These are phyloP conservation scores for Kalanchoe fedtschenkoi DNA, from an alignment of 164 flowering plant species.

Conservation along the genomic window DNA sequence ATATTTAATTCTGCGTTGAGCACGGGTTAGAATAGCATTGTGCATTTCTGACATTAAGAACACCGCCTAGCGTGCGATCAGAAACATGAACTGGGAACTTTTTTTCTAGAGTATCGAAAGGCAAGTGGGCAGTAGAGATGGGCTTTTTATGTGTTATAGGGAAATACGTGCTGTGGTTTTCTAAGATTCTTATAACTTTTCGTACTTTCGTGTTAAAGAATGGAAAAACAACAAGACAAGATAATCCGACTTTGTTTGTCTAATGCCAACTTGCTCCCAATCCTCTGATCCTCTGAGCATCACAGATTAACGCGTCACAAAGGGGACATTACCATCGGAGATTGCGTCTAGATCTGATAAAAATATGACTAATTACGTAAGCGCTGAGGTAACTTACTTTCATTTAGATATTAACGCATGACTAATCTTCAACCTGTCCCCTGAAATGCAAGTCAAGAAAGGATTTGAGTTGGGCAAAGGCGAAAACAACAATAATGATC, in stretches of 20 bases:
- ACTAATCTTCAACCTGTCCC: background rate
- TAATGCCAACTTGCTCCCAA: background rate
- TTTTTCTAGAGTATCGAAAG: background rate
- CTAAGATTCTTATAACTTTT: background rate
- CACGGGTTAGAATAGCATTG: background rate
- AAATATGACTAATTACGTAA: conserved; percentile 9
- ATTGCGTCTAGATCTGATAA: conserved; percentile 4
- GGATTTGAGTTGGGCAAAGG: background rate
- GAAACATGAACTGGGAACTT: background rate
- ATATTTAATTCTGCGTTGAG: background rate
- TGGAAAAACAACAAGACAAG: background rate
- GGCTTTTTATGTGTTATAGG: background rate
- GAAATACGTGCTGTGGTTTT: background rate
- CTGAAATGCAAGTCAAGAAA: background rate
- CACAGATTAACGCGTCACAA: background rate
- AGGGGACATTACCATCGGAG: background rate
- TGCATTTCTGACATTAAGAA: background rate
- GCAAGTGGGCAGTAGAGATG: background rate
- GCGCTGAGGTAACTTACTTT: conserved; percentile 7
- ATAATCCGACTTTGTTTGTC: background rate
- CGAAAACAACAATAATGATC: background rate
- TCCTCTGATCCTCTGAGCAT: background rate
- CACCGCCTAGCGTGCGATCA: background rate
- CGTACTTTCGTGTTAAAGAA: background rate
- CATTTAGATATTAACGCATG: conserved; percentile 5